phyloP scores from a whole-genome alignment of 1,284 basidiomycete genomes.

The Rugosomyces carneus region DNA sequence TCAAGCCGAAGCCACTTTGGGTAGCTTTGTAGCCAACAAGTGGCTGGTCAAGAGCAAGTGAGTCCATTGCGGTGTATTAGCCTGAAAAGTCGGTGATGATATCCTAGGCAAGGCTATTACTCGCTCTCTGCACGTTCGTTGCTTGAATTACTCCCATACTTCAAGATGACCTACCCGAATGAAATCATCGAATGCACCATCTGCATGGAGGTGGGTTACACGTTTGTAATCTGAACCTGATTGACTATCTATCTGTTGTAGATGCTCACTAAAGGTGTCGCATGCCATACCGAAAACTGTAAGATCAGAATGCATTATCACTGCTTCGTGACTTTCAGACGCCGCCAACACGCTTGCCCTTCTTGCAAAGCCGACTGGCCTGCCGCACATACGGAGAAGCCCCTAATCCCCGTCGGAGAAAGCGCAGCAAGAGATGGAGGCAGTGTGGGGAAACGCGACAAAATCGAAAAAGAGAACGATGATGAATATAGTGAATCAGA shows the following conservation, averaged over 20 bases:
- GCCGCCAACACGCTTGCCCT: constrained; percentile 44
- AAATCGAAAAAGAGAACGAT: constrained; percentile 38
- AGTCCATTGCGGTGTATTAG: not conserved
- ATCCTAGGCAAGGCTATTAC: constrained; percentile 64
- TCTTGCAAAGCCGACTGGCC: constrained; percentile 57
- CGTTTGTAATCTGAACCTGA: constrained; percentile 13
- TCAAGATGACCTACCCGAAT: constrained; percentile 69
- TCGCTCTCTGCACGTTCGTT: constrained; percentile 72
- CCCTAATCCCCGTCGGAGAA: constrained; percentile 56
- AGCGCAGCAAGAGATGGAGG: constrained; percentile 57
- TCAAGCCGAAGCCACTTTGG: constrained; percentile 66
- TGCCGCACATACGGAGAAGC: constrained; percentile 32
- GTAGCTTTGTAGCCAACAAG: constrained; percentile 76
- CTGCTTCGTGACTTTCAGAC: constrained; percentile 50
- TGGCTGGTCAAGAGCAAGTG: constrained; percentile 78
- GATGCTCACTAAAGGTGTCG: constrained; percentile 63
- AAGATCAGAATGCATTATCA: constrained; percentile 59
- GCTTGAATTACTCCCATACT: constrained; percentile 69
- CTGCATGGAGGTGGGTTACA: constrained; percentile 57
- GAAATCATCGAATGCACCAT: constrained; percentile 68
- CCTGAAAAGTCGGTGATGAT: not conserved
- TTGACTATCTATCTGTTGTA: constrained; percentile 20
- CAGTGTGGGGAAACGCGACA: constrained; percentile 35
- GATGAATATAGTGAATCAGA: constrained; percentile 27
- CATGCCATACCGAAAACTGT: constrained; percentile 61